Conservation (phyloP, 345 rosid genomes). For the Syzygium oleosum region DNA sequence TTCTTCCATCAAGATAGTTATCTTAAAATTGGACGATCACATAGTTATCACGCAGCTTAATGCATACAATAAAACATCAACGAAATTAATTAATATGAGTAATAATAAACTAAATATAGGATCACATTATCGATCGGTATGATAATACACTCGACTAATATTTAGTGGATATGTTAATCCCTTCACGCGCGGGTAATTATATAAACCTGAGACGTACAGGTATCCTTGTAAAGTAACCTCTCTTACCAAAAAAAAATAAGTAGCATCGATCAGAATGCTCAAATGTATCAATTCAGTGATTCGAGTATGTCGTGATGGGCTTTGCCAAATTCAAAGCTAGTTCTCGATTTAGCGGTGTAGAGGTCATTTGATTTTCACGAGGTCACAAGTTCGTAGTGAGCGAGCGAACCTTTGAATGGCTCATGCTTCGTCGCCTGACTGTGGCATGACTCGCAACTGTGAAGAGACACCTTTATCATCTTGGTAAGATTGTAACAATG, state of each 20-base stretch:
- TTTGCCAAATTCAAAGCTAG: background rate
- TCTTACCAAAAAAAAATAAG: background rate
- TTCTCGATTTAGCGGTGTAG: background rate
- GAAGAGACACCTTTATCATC: background rate
- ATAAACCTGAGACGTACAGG: background rate
- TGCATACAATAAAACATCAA: too few species aligned
- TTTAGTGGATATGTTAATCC: background rate
- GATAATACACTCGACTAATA: background rate
- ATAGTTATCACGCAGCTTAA: too few species aligned
- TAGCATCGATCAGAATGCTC: background rate
- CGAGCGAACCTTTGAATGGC: fast-evolving
- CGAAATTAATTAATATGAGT: too few species aligned
- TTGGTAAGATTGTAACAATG: background rate
- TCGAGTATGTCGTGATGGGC: background rate
- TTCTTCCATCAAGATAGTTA: too few species aligned
- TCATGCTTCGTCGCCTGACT: fast-evolving
- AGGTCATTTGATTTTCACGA: background rate
- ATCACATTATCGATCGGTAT: too few species aligned
- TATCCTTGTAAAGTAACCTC: background rate
- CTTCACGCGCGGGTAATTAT: background rate
- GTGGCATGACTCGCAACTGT: too few species aligned
- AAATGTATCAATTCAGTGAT: background rate
- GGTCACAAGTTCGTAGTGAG: background rate
- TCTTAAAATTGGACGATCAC: too few species aligned
- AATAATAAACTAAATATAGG: too few species aligned